Base-by-base conservation (phyloP, 1,139 yeast genomes). In the Protomyces pachydermus region DNA sequence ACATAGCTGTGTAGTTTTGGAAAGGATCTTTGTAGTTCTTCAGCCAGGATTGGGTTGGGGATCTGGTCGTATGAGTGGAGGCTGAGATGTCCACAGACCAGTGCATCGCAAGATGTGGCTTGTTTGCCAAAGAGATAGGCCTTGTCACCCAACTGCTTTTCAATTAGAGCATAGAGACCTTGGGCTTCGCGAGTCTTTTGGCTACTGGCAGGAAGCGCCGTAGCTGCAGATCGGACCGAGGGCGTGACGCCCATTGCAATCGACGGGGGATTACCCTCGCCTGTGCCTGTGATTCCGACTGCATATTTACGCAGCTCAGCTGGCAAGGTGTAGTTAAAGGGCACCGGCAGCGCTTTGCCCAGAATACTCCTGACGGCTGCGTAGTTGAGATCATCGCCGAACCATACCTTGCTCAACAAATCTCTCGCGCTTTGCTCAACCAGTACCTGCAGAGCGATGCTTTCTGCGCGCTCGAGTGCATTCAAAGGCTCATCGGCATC, bases 21-120 rank as follows among this genome's bases (percentile, higher is more conserved):
- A 34, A 32, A 58, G 50, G 62, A 51, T 18, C 51, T 53, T 38
- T 58, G 51, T 50, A 58, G 28, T 14, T 12, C 14, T 1, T 50
- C 38, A 14, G 58, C 58, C 35, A 60, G 48, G 32, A 23, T 32
- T 39, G 73, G 70, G 61, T 69, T 70, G 62, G 68, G 64, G n/a
- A 71, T 71, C 23, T 57, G 68, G 52, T 67, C 68, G 51, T 66
- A 68, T 35, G 51, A 64, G 39, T 57, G 65, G 3, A 53, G 34
- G 34, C 63, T 38, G 39, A 64, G 45, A 39, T 55, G 58, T 10
- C 65, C 65, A 35, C 56, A 64, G 45, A 64, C 53, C 16, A 64
- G 54, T 34, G 61, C 56, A 34, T 64, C 66, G 48, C 61, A 53
- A 42, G 64, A 54, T 6, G 56, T 60, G 25, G 64, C 64, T 20